A percentile compares a stretch with the other conserved stretches of the same genome.
phyloP scores from a whole-genome alignment of 192 early-diverging fungal genomes.

The Globomyces pollinis-pini region DNA sequence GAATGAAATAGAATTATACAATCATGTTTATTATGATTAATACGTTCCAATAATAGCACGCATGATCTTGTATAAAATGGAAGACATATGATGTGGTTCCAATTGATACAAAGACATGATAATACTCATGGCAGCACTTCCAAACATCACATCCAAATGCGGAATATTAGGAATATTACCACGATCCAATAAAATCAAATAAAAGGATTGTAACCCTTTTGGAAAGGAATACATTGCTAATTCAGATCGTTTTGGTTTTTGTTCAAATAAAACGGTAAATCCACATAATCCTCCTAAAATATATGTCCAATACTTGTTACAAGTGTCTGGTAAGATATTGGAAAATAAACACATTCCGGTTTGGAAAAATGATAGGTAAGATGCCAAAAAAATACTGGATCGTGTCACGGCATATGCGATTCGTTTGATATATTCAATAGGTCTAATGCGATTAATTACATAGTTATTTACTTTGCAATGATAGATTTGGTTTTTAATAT shows the following conservation, averaged over 20 bases:
- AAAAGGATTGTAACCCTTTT: slow-evolving; percentile 59
- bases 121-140: slow-evolving; percentile 30
- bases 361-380: slow-evolving; percentile 59
- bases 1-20: no score
- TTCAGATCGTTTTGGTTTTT: slow-evolving; percentile 59
- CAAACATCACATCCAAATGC: slow-evolving; percentile 54
- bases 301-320: slow-evolving; percentile 55
- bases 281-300: slow-evolving; percentile 38
- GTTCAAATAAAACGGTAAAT: slow-evolving; percentile 60
- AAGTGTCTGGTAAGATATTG: slow-evolving; percentile 39
- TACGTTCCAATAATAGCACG: slow-evolving; percentile 30
- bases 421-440: slow-evolving; percentile 35
- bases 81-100: slow-evolving; percentile 31
- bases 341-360: slow-evolving; percentile 60
- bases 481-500: slow-evolving; percentile 51
- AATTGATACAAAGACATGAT: slow-evolving; percentile 28
- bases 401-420: slow-evolving; percentile 45
- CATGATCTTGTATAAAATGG: slow-evolving; percentile 37
- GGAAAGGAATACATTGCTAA: slow-evolving; percentile 73
- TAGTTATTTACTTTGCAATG: slow-evolving; percentile 31
- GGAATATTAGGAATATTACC: slow-evolving; percentile 49
- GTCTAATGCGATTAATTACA: slow-evolving; percentile 15
- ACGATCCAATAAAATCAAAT: slow-evolving; percentile 54
- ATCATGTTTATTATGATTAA: no score
- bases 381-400: slow-evolving; percentile 57